phyloP scores from a whole-genome alignment of 441 rosid species.

The Manihot esculenta region DNA sequence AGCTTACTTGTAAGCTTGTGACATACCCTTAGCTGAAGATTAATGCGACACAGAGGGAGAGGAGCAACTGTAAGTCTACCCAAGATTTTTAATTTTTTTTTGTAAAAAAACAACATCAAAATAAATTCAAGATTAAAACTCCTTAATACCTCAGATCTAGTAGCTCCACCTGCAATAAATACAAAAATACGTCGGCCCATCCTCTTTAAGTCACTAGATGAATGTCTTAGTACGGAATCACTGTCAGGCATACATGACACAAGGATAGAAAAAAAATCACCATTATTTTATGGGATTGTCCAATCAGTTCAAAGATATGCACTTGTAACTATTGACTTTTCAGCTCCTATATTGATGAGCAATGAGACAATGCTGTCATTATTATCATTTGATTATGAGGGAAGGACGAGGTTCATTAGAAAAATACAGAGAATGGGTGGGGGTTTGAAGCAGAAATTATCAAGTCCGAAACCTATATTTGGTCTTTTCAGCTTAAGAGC shows the following conservation, averaged over 20 bases:
- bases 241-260: conserved; percentile 30
- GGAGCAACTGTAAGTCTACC: background rate
- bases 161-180: conserved; percentile 90
- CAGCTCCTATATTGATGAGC: background rate
- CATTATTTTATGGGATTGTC: too few species aligned
- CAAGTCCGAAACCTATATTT: too few species aligned
- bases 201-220: conserved; percentile 80
- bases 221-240: conserved; percentile 70
- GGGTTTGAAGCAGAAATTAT: too few species aligned
- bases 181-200: conserved; percentile 91
- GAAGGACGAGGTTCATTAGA: too few species aligned
- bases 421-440: too few species aligned
- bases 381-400: too few species aligned
- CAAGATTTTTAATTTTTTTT: too few species aligned
- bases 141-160: conserved; percentile 87
- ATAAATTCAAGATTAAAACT: background rate
- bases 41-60: background rate
- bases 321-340: background rate
- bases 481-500: background rate
- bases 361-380: background rate
- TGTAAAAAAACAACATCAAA: background rate
- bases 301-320: background rate
- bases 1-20: conserved; percentile 84
- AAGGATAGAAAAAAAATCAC: background rate
- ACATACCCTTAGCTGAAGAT: conserved; percentile 70